Conservation (phyloP, 768 basidiomycete genomes). For the Baorangia bicolor region DNA sequence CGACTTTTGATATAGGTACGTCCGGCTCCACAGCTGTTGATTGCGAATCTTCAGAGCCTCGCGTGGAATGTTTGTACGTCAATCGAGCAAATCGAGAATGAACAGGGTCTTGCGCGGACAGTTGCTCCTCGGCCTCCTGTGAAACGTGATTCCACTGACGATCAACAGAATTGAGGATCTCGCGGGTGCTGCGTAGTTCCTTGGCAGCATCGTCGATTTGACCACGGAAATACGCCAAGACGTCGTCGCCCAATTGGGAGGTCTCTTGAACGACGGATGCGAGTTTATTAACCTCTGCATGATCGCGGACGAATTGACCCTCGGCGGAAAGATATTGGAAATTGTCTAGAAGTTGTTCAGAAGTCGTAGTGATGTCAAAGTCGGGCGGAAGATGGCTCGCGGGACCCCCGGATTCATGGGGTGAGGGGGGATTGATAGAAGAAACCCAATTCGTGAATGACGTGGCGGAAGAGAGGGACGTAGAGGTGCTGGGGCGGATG, state of each 20-base stretch:
- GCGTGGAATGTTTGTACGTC: slow-evolving; percentile 39
- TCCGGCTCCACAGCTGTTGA: slow-evolving; percentile 45
- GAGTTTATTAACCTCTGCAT: slow-evolving; percentile 42
- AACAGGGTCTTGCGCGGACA: slow-evolving; percentile 17
- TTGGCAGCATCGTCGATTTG: slow-evolving; percentile 51
- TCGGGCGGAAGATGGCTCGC: slow-evolving; percentile 39
- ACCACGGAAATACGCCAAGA: slow-evolving; percentile 52
- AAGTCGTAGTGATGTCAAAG: slow-evolving; percentile 44
- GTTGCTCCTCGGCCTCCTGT: slow-evolving; percentile 45
- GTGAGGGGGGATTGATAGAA: slow-evolving; percentile 15
- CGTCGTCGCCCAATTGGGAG: slow-evolving; percentile 42
- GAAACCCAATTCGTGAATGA: slow-evolving; percentile 40
- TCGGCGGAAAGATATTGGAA: slow-evolving; percentile 51
- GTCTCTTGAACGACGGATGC: slow-evolving; percentile 49
- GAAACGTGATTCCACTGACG: slow-evolving; percentile 44
- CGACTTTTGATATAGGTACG: slow-evolving; percentile 10
- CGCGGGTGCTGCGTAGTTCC: slow-evolving; percentile 49
- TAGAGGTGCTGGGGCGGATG: slow-evolving; percentile 42
- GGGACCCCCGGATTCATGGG: slow-evolving; percentile 29
- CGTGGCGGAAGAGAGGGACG: slow-evolving; percentile 49
- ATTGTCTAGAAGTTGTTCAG: slow-evolving; percentile 51
- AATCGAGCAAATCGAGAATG: slow-evolving; percentile 10
- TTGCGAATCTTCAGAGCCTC: slow-evolving; percentile 70
- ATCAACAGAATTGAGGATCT: slow-evolving; percentile 44
- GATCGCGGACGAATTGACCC: slow-evolving; percentile 37